Base-by-base conservation (phyloP, 179 eudicot genomes). In the Silene coronaria region DNA sequence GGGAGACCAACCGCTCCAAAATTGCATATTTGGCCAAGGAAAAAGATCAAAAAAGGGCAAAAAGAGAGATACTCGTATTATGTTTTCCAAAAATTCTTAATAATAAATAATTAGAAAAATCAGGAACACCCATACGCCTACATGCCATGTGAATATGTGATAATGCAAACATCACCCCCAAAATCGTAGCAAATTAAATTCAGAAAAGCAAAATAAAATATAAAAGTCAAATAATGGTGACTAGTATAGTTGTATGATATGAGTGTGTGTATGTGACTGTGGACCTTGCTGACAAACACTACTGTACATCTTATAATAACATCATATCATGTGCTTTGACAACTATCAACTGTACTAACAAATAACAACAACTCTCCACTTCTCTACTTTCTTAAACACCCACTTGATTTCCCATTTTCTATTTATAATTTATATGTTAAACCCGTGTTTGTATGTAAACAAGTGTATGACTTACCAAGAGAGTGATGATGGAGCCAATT, bases 401-500 rank as follows among this genome's bases (percentile, higher is more conserved):
- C n/a, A n/a, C n/a, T n/a, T n/a, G n/a, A n/a, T n/a, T n/a, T n/a
- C n/a, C n/a, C n/a, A n/a, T n/a, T n/a, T n/a, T n/a, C n/a, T n/a
- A n/a, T n/a, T n/a, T n/a, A n/a, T n/a, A n/a, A n/a, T n/a, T n/a
- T n/a, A n/a, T n/a, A n/a, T n/a, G n/a, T n/a, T n/a, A n/a, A n/a
- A n/a, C n/a, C n/a, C n/a, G n/a, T n/a, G n/a, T n/a, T n/a, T n/a
- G n/a, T n/a, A n/a, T n/a, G n/a, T n/a, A n/a, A n/a, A n/a, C n/a
- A n/a, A 9, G 32, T n/a, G 12, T 0, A 5, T 38, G 12, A 28
- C 16, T 76, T 92, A 93, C 98, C 93, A 90, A 74, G 70, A 93
- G 70, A 75, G 83, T 87, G 73, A 67, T 17, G 85, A 88, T 79
- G 48, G 91, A 90, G 6, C 96, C 98, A 51, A 91, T 32, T 11